phyloP scores from a whole-genome alignment of 768 basidiomycete genomes.

The Podaxis pistillaris region DNA sequence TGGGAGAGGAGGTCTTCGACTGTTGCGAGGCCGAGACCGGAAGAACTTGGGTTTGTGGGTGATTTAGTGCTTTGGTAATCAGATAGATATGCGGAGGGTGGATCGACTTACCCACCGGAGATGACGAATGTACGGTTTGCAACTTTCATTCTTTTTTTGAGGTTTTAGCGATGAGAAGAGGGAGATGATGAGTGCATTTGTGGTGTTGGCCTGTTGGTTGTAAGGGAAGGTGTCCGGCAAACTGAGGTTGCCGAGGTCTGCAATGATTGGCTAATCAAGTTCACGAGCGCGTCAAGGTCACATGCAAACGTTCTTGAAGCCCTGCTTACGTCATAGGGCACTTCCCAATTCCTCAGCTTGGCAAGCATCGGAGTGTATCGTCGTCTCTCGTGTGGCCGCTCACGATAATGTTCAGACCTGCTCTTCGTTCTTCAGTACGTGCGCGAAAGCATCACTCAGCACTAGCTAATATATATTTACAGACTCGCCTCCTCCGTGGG shows the following conservation, averaged over 20 bases:
- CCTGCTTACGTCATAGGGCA: conserved; percentile 21
- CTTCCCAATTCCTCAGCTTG: background rate
- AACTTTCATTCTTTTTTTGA: conserved; percentile 54
- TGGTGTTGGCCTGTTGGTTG: background rate
- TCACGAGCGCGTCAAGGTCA: conserved; percentile 8
- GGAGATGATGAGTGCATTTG: background rate
- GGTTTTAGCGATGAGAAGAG: background rate
- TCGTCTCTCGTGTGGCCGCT: background rate
- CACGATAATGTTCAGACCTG: conserved; percentile 43
- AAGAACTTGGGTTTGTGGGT: conserved; percentile 36
- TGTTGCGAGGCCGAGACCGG: conserved; percentile 56
- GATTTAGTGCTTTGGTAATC: background rate
- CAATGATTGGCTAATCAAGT: conserved; percentile 22
- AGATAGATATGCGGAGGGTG: background rate
- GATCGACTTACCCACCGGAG: conserved; percentile 48
- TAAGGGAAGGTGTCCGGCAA: background rate
- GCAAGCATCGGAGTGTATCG: background rate
- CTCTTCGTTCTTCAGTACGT: conserved; percentile 45
- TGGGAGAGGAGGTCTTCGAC: conserved; percentile 41
- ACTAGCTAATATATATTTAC: background rate
- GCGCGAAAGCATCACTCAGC: background rate
- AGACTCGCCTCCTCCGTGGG: conserved; percentile 28
- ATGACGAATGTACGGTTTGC: conserved; percentile 53
- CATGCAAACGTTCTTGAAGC: conserved; percentile 4
- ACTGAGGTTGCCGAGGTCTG: background rate